These are phyloP conservation scores for Xylaria sp. DNA, from an alignment of 2,329 filamentous ascomycete genomes.

Conservation along the genomic window DNA sequence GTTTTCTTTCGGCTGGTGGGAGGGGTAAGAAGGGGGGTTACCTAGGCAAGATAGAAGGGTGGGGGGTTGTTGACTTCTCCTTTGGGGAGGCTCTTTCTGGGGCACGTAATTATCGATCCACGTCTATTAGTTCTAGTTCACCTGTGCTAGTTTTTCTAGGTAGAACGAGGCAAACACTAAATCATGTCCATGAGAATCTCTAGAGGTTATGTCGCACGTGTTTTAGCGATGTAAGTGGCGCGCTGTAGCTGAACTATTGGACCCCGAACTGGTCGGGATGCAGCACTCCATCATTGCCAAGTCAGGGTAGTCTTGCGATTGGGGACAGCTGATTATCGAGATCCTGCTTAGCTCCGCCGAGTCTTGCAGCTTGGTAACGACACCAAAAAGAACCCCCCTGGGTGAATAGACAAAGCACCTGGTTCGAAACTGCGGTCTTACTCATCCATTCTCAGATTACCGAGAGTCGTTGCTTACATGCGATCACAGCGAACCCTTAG, in stretches of 20 bases:
- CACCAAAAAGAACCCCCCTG: background rate
- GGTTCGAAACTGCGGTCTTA: conserved; percentile 8
- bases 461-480: background rate
- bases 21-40: background rate
- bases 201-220: background rate
- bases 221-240: background rate
- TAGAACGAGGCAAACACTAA: background rate
- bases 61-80: background rate
- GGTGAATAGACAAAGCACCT: background rate
- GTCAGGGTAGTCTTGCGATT: background rate
- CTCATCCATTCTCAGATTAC: background rate
- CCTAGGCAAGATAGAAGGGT: background rate
- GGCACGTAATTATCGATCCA: background rate
- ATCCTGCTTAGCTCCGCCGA: background rate
- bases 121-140: background rate
- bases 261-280: background rate
- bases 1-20: background rate
- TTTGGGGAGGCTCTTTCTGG: background rate
- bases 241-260: background rate
- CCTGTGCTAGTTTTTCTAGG: background rate
- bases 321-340: background rate
- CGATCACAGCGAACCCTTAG: background rate
- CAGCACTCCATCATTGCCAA: background rate
- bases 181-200: background rate
- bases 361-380: background rate